Base-by-base conservation (phyloP, 345 rosid genomes). In the Turritis glabra region DNA sequence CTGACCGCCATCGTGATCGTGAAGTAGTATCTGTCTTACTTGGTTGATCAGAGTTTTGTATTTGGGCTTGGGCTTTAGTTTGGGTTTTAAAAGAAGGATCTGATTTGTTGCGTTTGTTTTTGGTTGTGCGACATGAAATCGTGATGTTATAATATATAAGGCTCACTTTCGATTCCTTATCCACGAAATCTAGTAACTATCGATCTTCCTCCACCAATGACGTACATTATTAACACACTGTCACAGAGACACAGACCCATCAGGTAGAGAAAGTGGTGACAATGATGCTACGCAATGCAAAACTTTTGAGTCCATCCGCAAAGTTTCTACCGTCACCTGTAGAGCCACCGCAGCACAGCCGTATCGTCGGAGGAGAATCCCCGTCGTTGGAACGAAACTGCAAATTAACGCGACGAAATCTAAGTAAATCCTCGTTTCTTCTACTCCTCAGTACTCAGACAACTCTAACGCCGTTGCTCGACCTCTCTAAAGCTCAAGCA, bases 351-450 rank as follows among this genome's bases (percentile, higher is more conserved):
- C 78, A 52, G 0, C 60, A 35, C 38, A 86, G 50, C 29, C 77
- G 55, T 21, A 8, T 13, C 60, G 61, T 64, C 5, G 30, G 30
- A 52, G 64, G 74, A 72, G 15, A 38, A 11, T 74, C 84, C 12
- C 80, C 72, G 47, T 47, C 80, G 38, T 59, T 67, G 43, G 79
- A 59, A 72, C 71, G 51, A 17, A 78, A 77, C 29, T 66, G 81
- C 77, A 86, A 82, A 38, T 29, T 88, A 32, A 84, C 95, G 0
- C 90, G 98, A 22, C 75, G 98, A 73, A 76, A 83, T 57, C 84
- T 91, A 19, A 69, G 57, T 51, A 64, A 85, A 56, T 85, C 94
- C 13, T 87, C 97, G 0, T 60, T 90, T 80, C 88, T 93, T 54
- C 87, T 93, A n/a, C 75, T 88, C 44, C 26, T 85, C 19, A 76